A percentile compares a stretch with the other conserved stretches of the same genome.
Conservation (phyloP, 306 rosid genomes). For the Citrullus amarus region DNA sequence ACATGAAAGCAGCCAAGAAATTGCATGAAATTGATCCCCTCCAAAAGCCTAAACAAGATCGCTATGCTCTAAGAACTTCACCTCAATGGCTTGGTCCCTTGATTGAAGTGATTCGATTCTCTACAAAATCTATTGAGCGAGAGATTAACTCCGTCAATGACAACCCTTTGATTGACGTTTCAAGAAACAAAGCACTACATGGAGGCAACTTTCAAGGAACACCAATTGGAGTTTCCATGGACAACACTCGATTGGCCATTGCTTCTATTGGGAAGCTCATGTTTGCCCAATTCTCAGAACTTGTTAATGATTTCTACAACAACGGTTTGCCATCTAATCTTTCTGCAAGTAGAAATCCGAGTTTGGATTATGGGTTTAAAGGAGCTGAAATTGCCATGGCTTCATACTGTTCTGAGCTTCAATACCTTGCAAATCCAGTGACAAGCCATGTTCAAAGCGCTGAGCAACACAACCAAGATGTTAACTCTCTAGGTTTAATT, state of each 20-base stretch:
- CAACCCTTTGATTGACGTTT: constrained; percentile 83
- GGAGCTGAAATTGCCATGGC: constrained; percentile 96
- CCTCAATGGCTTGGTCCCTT: constrained; percentile 95
- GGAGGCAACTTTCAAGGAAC: constrained; percentile 96
- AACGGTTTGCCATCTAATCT: constrained; percentile 85
- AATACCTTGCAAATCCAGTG: constrained; percentile 72
- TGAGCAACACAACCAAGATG: constrained; percentile 89
- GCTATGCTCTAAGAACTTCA: constrained; percentile 78
- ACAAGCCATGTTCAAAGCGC: constrained; percentile 88
- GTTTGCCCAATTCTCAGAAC: constrained; percentile 88
- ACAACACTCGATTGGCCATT: constrained; percentile 73
- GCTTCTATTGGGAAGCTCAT: constrained; percentile 84
- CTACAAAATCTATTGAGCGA: constrained; percentile 75
- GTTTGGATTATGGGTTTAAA: constrained; percentile 86
- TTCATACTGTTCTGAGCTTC: constrained; percentile 75
- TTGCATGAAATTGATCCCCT: constrained; percentile 66
- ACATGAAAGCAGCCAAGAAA: constrained; percentile 56
- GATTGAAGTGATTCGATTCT: constrained; percentile 70
- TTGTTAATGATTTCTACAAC: constrained; percentile 76
- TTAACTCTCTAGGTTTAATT: constrained; percentile 74
- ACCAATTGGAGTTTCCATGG: constrained; percentile 94
- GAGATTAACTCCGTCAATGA: constrained; percentile 86
- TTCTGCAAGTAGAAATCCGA: constrained; percentile 58
- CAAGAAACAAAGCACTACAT: constrained; percentile 81
- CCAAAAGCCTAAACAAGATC: constrained; percentile 79